Percentiles rank a stretch among this genome's conserved stretches.
Conservation (phyloP, 2,329 filamentous ascomycete genomes). For the Drechslerella coelobrocha region DNA sequence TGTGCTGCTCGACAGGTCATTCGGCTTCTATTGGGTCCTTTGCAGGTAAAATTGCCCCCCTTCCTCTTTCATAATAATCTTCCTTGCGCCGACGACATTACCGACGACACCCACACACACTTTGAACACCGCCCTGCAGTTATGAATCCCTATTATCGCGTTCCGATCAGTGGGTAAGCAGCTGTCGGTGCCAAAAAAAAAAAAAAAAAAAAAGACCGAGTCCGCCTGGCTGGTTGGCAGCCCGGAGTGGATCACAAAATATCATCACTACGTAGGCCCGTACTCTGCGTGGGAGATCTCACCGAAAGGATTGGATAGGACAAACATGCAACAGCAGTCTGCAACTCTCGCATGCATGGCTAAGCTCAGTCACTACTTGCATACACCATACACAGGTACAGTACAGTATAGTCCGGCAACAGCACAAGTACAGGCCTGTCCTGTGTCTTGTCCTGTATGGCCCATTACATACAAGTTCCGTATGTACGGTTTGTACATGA, state of each 20-base stretch:
- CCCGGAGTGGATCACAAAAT: constrained; percentile 18
- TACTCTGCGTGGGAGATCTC: constrained; percentile 44
- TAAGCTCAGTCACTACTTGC: constrained; percentile 1
- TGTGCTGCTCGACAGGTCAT: background rate
- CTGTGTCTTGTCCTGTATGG: too few relatives aligned
- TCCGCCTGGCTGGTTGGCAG: constrained; percentile 1
- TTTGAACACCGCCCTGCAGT: background rate
- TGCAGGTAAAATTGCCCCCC: constrained; percentile 1
- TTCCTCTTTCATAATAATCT: background rate
- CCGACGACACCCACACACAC: background rate
- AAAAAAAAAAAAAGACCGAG: background rate
- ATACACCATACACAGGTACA: constrained; percentile 4
- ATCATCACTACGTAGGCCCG: constrained; percentile 49
- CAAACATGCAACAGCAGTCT: constrained; percentile 26
- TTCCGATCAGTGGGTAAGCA: background rate
- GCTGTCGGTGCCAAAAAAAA: background rate
- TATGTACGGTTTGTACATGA: background rate
- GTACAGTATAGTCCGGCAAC: too few relatives aligned
- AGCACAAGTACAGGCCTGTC: too few relatives aligned
- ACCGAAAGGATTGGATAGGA: constrained; percentile 44
- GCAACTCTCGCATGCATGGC: constrained; percentile 8
- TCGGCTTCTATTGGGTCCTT: background rate
- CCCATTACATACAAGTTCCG: background rate
- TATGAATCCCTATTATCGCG: background rate
- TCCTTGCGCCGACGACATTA: background rate